Conservation (phyloP, 2,329 filamentous ascomycete species). For the Taxawa tesnikishii region DNA sequence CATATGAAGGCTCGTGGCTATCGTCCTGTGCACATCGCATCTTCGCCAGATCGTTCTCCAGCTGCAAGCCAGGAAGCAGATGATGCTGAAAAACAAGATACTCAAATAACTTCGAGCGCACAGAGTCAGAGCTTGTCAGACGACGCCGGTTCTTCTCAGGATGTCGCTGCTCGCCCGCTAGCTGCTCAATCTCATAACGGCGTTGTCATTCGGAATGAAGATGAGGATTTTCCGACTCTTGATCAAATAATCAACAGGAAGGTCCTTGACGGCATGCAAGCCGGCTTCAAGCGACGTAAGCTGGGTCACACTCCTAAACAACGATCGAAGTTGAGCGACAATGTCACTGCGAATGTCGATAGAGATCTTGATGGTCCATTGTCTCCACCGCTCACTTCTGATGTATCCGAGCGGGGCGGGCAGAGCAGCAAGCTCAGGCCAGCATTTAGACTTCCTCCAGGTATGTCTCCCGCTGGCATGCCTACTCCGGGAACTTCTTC, state of each 20-base stretch:
- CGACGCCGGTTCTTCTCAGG: not conserved
- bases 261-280: constrained; percentile 7
- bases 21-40: constrained; percentile 26
- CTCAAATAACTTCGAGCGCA: not conserved
- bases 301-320: constrained; percentile 2
- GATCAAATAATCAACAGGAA: constrained; percentile 10
- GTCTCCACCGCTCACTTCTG: not conserved
- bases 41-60: constrained; percentile 6
- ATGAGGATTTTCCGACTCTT: constrained; percentile 19
- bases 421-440: not conserved
- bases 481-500: constrained; percentile 2
- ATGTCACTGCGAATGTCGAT: no score
- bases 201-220: no score
- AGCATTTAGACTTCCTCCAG: not conserved
- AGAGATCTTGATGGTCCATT: no score
- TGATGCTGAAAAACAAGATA: constrained; percentile 8
- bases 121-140: constrained; percentile 3
- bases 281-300: constrained; percentile 12
- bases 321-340: no score
- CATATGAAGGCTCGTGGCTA: constrained; percentile 30
- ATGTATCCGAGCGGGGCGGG: not conserved
- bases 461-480: not conserved
- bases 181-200: no score
- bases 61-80: constrained; percentile 1
- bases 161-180: constrained; percentile 3